Conservation (phyloP, 192 early-diverging fungal species). For the Podila epicladia region DNA sequence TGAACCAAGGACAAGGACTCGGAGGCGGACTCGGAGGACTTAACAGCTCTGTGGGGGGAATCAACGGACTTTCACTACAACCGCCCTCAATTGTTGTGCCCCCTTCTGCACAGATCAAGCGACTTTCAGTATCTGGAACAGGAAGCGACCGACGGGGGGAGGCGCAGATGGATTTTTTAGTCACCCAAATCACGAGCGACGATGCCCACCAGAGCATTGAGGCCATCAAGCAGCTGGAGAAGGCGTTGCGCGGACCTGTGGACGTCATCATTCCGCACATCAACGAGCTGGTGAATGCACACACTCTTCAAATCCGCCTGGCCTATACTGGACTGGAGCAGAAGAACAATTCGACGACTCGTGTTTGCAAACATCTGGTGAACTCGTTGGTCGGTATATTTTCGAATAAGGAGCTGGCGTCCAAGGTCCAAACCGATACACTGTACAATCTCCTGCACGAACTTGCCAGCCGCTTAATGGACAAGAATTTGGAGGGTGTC, state of each 20-base stretch:
- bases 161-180: slow-evolving; percentile 70
- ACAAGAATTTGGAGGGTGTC: slow-evolving; percentile 72
- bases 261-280: slow-evolving; percentile 67
- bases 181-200: slow-evolving; percentile 73
- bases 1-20: slow-evolving; percentile 51
- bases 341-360: slow-evolving; percentile 55
- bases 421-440: slow-evolving; percentile 66
- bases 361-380: slow-evolving; percentile 85
- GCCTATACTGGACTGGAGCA: slow-evolving; percentile 71
- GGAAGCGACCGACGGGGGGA: slow-evolving; percentile 49
- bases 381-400: slow-evolving; percentile 85
- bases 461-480: slow-evolving; percentile 81
- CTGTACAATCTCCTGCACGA: slow-evolving; percentile 80
- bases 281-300: slow-evolving; percentile 73
- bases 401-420: slow-evolving; percentile 71
- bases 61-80: slow-evolving; percentile 9
- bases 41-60: slow-evolving; percentile 1
- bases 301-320: slow-evolving; percentile 79
- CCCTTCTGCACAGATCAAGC: slow-evolving; percentile 44
- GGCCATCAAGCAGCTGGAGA: slow-evolving; percentile 80
- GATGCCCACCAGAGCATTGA: slow-evolving; percentile 75
- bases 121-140: slow-evolving; percentile 32
- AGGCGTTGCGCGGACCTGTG: slow-evolving; percentile 60
- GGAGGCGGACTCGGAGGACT: slow-evolving; percentile 8
- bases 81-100: slow-evolving; percentile 31